Conservation (phyloP, 306 rosid genomes). For the apple (Malus domestica) region ASM211411v1 NC_041795.1:17315001-17315500, state of each 20-base stretch:
- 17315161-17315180: background rate
- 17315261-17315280: no score
- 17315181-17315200: no score
- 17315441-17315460: background rate
- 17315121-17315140: background rate
- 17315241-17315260: no score
- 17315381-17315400: background rate
- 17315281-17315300: no score
- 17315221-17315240: no score
- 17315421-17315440: background rate
- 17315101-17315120: slow-evolving; percentile 30
- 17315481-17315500: slow-evolving; percentile 20
- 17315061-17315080: slow-evolving; percentile 51
- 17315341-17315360: background rate
- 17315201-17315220: no score
- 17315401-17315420: background rate
- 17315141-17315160: background rate
- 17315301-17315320: no score
- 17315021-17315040: slow-evolving; percentile 46
- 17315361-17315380: background rate
- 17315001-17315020: background rate
- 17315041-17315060: slow-evolving; percentile 67
- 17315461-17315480: slow-evolving; percentile 13
- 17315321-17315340: accelerated
- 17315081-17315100: slow-evolving; percentile 33